Conservation (phyloP, 371 early-diverging fungal genomes). For the Dinochytrium kinnereticum region DNA sequence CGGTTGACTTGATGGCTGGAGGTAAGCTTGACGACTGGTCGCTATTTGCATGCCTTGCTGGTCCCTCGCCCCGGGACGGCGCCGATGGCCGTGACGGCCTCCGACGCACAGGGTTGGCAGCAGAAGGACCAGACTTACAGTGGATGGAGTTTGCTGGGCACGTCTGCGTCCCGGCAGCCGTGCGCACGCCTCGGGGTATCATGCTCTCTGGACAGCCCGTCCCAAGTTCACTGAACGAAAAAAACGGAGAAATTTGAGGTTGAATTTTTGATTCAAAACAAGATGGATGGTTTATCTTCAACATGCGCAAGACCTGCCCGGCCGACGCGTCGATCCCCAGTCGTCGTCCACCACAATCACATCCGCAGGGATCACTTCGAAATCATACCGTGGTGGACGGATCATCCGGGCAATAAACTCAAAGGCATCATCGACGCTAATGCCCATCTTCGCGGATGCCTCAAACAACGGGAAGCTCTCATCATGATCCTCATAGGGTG, state of each 20-base stretch:
- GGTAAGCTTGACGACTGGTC: no score
- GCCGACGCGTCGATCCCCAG: background rate
- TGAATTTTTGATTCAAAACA: no score
- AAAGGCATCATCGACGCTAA: slow-evolving; percentile 12
- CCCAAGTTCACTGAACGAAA: no score
- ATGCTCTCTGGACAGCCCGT: no score
- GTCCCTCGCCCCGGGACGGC: background rate
- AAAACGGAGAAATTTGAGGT: background rate
- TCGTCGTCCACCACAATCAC: slow-evolving; percentile 1
- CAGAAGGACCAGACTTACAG: background rate
- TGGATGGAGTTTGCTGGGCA: background rate
- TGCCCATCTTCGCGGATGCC: slow-evolving; percentile 7
- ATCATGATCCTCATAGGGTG: background rate
- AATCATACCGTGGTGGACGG: slow-evolving; percentile 1
- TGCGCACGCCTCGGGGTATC: background rate
- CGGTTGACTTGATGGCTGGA: background rate
- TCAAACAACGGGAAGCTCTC: slow-evolving; percentile 3
- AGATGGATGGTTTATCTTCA: no score
- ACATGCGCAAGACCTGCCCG: slow-evolving; percentile 5
- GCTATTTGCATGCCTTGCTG: no score
- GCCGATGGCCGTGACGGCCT: background rate
- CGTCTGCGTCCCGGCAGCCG: background rate
- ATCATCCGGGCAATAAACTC: background rate
- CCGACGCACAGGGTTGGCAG: background rate
- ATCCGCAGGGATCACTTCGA: background rate